phyloP scores from a whole-genome alignment of 306 rosid species.

The Quercus wislizeni region DNA sequence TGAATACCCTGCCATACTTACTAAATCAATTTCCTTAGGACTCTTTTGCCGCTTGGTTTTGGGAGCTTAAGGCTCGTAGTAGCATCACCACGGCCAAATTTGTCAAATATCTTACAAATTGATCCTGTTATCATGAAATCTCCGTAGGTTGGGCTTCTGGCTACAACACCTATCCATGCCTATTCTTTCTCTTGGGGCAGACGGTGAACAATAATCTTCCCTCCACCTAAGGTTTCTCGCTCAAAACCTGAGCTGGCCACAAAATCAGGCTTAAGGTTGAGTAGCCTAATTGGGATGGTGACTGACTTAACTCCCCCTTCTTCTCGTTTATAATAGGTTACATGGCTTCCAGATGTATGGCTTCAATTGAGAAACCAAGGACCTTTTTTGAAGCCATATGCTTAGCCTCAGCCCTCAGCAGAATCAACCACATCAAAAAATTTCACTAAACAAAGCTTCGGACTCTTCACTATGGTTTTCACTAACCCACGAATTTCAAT shows the following conservation, averaged over 20 bases:
- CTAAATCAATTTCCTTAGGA: not conserved
- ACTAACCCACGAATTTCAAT: not conserved
- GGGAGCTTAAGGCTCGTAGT: not conserved
- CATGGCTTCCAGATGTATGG: not conserved
- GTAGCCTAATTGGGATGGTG: not conserved
- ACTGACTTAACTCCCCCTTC: not conserved
- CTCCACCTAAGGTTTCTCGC: not conserved
- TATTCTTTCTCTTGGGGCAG: not conserved
- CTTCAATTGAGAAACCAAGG: not conserved
- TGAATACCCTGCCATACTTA: not conserved
- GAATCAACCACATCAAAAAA: not conserved
- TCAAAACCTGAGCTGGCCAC: not conserved
- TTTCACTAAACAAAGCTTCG: not conserved
- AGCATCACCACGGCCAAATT: not conserved
- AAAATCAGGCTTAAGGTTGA: not conserved
- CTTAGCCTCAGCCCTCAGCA: not conserved
- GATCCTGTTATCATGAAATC: no score
- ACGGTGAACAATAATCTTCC: not conserved
- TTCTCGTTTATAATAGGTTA: not conserved
- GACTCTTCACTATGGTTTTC: no score
- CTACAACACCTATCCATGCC: no score
- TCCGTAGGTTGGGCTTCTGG: no score
- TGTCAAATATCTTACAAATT: not conserved
- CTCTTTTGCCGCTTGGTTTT: not conserved
- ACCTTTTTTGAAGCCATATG: not conserved